Conservation (phyloP, 805 yeast species). For the Candida sphagnicola region DNA sequence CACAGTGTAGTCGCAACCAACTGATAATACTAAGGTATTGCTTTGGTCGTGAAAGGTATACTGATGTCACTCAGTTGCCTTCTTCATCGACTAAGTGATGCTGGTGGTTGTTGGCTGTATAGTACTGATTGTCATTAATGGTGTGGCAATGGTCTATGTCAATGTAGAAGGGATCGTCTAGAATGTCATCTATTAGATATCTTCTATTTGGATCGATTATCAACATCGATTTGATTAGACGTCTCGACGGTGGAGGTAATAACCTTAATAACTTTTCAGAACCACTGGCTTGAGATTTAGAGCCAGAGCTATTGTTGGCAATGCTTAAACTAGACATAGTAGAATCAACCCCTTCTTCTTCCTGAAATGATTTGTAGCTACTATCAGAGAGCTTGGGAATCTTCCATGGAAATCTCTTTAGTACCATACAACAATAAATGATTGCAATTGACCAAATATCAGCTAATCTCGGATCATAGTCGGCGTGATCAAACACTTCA, state of each 20-base stretch:
- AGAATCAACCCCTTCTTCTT: conserved; percentile 4
- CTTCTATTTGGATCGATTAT: conserved; percentile 56
- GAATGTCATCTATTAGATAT: conserved; percentile 52
- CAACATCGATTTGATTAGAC: conserved; percentile 63
- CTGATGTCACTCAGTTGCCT: too few relatives aligned
- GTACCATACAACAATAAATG: conserved; percentile 84
- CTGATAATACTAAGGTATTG: too few relatives aligned
- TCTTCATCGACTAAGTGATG: conserved; percentile 69
- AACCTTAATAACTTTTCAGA: conserved; percentile 69
- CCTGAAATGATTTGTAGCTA: conserved; percentile 63
- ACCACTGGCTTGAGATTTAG: conserved; percentile 41
- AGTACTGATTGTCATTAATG: conserved; percentile 9
- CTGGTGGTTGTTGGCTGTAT: conserved; percentile 39
- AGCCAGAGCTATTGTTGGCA: neutral
- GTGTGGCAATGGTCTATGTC: conserved; percentile 53
- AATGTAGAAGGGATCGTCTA: conserved; percentile 54
- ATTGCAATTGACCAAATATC: conserved; percentile 95
- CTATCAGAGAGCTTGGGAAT: conserved; percentile 77
- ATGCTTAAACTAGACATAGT: conserved; percentile 1
- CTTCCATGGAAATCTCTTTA: conserved; percentile 93
- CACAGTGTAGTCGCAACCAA: too few relatives aligned
- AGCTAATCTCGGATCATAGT: conserved; percentile 81
- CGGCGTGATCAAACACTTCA: conserved; percentile 58
- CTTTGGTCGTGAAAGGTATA: too few relatives aligned
- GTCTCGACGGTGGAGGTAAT: conserved; percentile 65